Base-by-base conservation (phyloP, 176 grass and related monocot species). In the Coix lacrymajobi region DNA sequence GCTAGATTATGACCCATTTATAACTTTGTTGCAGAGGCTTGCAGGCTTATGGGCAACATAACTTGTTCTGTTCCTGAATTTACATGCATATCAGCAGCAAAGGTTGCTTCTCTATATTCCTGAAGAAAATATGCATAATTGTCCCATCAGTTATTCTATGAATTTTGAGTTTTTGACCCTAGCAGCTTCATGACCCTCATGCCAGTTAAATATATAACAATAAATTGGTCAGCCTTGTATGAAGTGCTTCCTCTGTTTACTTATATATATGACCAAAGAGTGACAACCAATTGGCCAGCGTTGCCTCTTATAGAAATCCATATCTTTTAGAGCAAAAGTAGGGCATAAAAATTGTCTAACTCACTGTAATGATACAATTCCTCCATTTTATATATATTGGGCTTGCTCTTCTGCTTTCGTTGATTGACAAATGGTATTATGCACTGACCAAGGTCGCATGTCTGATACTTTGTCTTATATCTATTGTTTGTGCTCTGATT, bases 11-110 rank as follows among this genome's bases (percentile, higher is more conserved):
- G 69, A 81, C 44, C 29, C 20, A 37, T 29, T 64, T 87, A 69
- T 45, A 85, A 38, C 26, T 86, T 78, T 75, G 39, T 82, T 75
- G 61, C 90, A 98, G 95, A 93, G 66, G 90, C 90, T 85, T 98
- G 92, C 92, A 93, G 92, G 78, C 73, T 93, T 30, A 95, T 95
- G 88, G 84, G 86, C 48, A 89, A 71, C 76, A 64, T 95, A 75
- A 89, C 81, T 54, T 95, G 90, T 48, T 93, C 92, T 20, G 79
- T 98, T 85, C 95, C 95, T 84, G 92, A 98, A 78, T 98, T 95
- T 86, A 95, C 95, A 82, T 98, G 95, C 77, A 73, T 98, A 76
- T 85, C 95, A 77, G 76, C 88, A 57, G 90, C 95, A 39, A 98
- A 98, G 92, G 95, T 98, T 81, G 19, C 66, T 85, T 52, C 68